Base-by-base conservation (phyloP, 768 basidiomycete species). In the Collybiopsis luxurians region DNA sequence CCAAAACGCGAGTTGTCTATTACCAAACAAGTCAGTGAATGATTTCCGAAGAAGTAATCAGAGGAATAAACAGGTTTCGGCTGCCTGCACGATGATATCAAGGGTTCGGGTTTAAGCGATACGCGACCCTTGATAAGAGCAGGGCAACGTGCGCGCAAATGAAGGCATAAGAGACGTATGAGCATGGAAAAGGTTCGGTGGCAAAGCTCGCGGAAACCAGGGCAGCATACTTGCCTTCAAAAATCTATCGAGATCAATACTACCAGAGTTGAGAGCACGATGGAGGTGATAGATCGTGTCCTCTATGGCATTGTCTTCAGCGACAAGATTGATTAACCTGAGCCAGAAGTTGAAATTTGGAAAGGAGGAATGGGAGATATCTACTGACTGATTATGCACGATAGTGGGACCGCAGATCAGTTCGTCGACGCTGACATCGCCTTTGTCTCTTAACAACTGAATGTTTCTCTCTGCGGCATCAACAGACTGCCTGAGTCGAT, bases 241-340 rank as follows among this genome's bases (percentile, higher is more conserved):
- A 77, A 98, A 98, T 40, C 90, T 82, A 67, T 99, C 96, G 55
- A 98, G 81, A 75, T 98, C 96, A 60, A 98, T 88, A 57, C 93
- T 84, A 0, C 92, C 92, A 52, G 87, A 77, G 67, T 97, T 97
- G 60, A 99, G 77, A 0, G 95, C 96, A 59, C 95, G 83, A 61
- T 95, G 93, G 46, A 99, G 82, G 69, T 98, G 95, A 73, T 98
- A 99, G 58, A 97, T 90, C 45, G 96, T 96, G 70, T 98, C 97
- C 73, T 98, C 96, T 67, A 98, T 95, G 1, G 96, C 94, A 65
- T 94, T 95, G 71, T 98, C 97, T 71, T 99, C 97, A n/a, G 97
- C 95, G n/a, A 98, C 89, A 27, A 98, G 80, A 67, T 98, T 92
- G 63, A 98, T 87, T 23, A 99, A 77, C 73, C 96, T 98, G 46